Percentiles rank a stretch among this genome's conserved stretches.
These are phyloP conservation scores for Guyanaporus albipodus DNA, from an alignment of 768 basidiomycete species.

Conservation along the genomic window DNA sequence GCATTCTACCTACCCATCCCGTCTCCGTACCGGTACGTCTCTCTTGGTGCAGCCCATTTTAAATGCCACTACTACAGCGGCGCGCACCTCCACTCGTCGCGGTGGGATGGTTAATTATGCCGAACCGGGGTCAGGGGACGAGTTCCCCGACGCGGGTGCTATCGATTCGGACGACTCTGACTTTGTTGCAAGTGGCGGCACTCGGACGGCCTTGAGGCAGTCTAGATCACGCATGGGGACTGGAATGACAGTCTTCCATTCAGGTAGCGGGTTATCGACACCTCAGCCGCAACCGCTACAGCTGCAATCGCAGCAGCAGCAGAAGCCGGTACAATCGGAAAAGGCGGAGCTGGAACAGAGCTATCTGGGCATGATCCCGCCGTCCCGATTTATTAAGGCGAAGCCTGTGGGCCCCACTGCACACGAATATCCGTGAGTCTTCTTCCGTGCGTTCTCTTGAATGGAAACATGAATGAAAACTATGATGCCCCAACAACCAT, in stretches of 20 bases:
- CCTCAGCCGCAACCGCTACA: conserved; percentile 29
- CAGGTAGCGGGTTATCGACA: conserved; percentile 41
- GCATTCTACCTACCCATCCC: conserved; percentile 79
- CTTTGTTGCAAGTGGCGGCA: conserved; percentile 64
- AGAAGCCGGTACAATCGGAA: conserved; percentile 30
- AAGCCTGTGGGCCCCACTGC: conserved; percentile 53
- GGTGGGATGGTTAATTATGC: conserved; percentile 81
- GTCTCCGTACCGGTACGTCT: conserved; percentile 86
- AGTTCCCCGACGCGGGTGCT: conserved; percentile 75
- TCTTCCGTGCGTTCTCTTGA: conserved; percentile 4
- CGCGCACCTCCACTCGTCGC: conserved; percentile 51
- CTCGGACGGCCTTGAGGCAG: conserved; percentile 53
- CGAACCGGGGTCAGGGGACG: conserved; percentile 81
- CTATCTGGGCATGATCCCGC: conserved; percentile 84
- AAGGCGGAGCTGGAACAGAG: conserved; percentile 77
- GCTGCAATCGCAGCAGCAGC: conserved; percentile 16
- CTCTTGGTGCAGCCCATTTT: conserved; percentile 88
- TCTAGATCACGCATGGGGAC: conserved; percentile 40
- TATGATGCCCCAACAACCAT: conserved; percentile 10
- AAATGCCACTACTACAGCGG: conserved; percentile 37
- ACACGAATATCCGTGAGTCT: conserved; percentile 74
- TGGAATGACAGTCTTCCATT: conserved; percentile 54
- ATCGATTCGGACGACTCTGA: conserved; percentile 84
- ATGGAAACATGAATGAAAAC: conserved; percentile 2
- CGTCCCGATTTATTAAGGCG: conserved; percentile 68